Evolutionary conservation across 176 grass and related monocot species (phyloP), one percentile per base, ranked within the genome.

Genomic region (Cymbopogon citratus): DNA sequence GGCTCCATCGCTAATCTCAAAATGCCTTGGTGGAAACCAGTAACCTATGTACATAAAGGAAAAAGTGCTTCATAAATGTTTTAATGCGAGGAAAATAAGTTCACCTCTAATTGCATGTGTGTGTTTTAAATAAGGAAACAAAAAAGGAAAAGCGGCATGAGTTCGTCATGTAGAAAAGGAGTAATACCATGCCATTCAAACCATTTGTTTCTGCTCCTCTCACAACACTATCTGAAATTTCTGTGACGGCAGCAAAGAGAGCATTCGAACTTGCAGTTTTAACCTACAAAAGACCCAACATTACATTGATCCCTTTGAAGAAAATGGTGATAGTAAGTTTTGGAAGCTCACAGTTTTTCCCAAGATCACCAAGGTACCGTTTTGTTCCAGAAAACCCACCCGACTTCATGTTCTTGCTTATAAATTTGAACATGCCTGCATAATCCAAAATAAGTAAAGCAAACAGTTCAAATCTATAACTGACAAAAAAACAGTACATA

Each of bases 371-470:
- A 67, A 96, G 63, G 87, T 96, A 96, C 60, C 93, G 85, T 77
- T 92, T 96, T 82, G 93, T 96, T 77, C 93, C 93, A 72, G 85
- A 87, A 79, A 90, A 83, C 25, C 88, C 88, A 12, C 87, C 91
- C 2, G 87, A 85, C 90, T 96, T 88, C 40, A 96, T 92, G 80
- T 91, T 85, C 84, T 96, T 88, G 79, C 93, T 96, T 87, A 96
- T 92, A 88, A 92, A 96, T 81, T 96, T 96, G 87, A 96, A 96
- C 93, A 96, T 96, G 66, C 93, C 93, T 95, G 80, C 75, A 69
- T 64, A 76, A 66, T 35, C 45, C 74, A 51, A 18, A 83, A 67
- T 64, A 62, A 49, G 67, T 16, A 21, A 87, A 74, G 33, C 72
- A 80, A 67, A 31, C 21, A 14, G 66, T 66, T 85, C 12, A 71